Base-by-base conservation (phyloP, 257 asterid genomes). In the Lantana camara region DNA sequence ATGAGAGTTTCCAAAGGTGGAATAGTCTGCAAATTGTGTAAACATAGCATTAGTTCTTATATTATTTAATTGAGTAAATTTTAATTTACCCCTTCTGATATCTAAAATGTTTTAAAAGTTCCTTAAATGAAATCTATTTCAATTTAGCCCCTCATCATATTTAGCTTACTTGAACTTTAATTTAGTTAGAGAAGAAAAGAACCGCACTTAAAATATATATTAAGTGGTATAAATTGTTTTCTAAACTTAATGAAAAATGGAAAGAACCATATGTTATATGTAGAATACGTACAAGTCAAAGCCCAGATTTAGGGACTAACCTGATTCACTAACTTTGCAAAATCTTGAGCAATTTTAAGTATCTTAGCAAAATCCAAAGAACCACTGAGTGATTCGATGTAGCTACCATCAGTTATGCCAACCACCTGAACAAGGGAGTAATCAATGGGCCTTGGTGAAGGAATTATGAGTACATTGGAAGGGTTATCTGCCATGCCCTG, bases 401-500 rank as follows among this genome's bases (percentile, higher is more conserved):
- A 92, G 69, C 79, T 72, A 4, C 91, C 90, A 5, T 63, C 51
- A 1, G 87, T 71, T 11, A 92, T 85, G 15, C 95, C 98, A 4
- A 83, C 97, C 0, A 76, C 81, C 67, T 89, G 73, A 46, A 76
- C 66, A 0, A 80, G 82, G 12, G 98, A 85, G 16, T 53, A 29
- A 23, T 81, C 93, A 0, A 89, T 80, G 7, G 87, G 81, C 32
- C 60, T 73, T 0, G 77, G 81, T 2, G 84, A 75, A 20, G 96
- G 96, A 14, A 91, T 27, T n/a, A 86, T 6, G 13, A 89, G 32
- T 2, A 78, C 82, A 51, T 85, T 92, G 84, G 77, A 74, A 17
- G 98, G 97, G 51, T 92, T 92, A 57, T 92, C 98, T 0, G 91
- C 60, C 89, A 92, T 82, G 24, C 85, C 93, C 27, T 79, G 85